Conservation (phyloP, 1,284 basidiomycete species). For the Pholiota adiposa region DNA sequence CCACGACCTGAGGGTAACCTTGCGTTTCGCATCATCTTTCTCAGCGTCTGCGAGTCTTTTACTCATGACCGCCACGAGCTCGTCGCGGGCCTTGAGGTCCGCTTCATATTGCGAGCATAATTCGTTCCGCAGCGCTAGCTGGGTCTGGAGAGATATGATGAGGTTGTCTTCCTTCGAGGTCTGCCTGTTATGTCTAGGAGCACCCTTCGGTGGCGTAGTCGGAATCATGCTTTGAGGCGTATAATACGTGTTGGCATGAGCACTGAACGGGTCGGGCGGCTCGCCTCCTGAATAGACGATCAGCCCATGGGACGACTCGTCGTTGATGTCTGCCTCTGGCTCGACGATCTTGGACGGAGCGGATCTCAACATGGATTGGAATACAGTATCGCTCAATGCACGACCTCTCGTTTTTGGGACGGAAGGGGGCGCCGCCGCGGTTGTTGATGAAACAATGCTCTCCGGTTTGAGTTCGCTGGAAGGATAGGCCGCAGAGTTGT, state of each 20-base stretch:
- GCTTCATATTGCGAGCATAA: slow-evolving; percentile 74
- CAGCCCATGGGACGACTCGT: slow-evolving; percentile 51
- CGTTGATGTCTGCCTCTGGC: slow-evolving; percentile 66
- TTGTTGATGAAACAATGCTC: slow-evolving; percentile 26
- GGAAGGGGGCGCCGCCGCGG: slow-evolving; percentile 33
- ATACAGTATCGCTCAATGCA: slow-evolving; percentile 64
- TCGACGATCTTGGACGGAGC: slow-evolving; percentile 28
- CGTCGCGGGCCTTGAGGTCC: slow-evolving; percentile 71
- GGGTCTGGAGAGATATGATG: slow-evolving; percentile 72
- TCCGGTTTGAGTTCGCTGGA: slow-evolving; percentile 32
- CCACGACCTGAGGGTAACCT: slow-evolving; percentile 57
- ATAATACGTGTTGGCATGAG: slow-evolving; percentile 75
- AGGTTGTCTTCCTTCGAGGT: slow-evolving; percentile 71
- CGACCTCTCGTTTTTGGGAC: slow-evolving; percentile 46
- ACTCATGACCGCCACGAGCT: slow-evolving; percentile 65
- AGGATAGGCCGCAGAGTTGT: slow-evolving; percentile 30
- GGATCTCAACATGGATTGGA: slow-evolving; percentile 54
- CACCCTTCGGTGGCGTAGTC: slow-evolving; percentile 59
- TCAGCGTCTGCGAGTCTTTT: slow-evolving; percentile 56
- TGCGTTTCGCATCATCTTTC: slow-evolving; percentile 63
- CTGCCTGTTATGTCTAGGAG: slow-evolving; percentile 54
- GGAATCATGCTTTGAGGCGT: slow-evolving; percentile 73
- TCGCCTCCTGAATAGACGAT: slow-evolving; percentile 50
- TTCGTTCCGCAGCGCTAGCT: slow-evolving; percentile 70
- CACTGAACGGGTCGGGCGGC: slow-evolving; percentile 75